Evolutionary conservation across 78 protist species (phyloP).

Genomic region (Dictyostelium capitatum): DNA sequence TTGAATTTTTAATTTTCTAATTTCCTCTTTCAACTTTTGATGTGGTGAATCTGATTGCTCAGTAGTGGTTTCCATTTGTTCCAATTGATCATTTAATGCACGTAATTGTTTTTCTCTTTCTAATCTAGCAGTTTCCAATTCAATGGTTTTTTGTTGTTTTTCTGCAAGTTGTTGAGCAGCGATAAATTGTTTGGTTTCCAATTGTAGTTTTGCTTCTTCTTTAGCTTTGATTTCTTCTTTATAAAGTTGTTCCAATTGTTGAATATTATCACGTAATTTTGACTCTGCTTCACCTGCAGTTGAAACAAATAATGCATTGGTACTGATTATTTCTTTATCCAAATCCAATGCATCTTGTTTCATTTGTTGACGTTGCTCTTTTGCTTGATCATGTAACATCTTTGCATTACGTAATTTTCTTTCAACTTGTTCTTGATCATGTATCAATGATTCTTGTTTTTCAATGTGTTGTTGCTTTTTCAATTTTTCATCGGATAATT

Average conservation of each 20-base stretch:
- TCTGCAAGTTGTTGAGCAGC: not conserved
- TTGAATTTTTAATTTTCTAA: not conserved
- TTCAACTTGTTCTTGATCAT: not conserved
- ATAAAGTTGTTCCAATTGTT: not conserved
- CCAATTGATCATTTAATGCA: slow-evolving; percentile 13
- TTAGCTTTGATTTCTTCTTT: not conserved
- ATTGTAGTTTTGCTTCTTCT: not conserved
- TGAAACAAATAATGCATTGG: not conserved
- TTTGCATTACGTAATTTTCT: slow-evolving; percentile 7
- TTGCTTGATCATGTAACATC: not conserved
- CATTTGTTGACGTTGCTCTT: not conserved
- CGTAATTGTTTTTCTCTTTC: slow-evolving; percentile 22
- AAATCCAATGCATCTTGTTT: not conserved
- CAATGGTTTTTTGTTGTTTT: not conserved
- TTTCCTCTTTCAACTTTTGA: slow-evolving; percentile 13
- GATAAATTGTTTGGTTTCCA: not conserved
- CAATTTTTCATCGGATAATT: not conserved
- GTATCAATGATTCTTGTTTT: not conserved
- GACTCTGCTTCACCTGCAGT: slow-evolving; percentile 16
- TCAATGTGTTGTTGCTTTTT: slow-evolving; percentile 2
- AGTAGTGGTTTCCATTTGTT: not conserved
- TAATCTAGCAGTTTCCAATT: not conserved
- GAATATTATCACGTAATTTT: not conserved
- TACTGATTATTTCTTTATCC: slow-evolving; percentile 26
- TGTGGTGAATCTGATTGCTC: not conserved